Conservation (phyloP, 2,329 filamentous ascomycete genomes). For the Chaetomiaceae sp. region DNA sequence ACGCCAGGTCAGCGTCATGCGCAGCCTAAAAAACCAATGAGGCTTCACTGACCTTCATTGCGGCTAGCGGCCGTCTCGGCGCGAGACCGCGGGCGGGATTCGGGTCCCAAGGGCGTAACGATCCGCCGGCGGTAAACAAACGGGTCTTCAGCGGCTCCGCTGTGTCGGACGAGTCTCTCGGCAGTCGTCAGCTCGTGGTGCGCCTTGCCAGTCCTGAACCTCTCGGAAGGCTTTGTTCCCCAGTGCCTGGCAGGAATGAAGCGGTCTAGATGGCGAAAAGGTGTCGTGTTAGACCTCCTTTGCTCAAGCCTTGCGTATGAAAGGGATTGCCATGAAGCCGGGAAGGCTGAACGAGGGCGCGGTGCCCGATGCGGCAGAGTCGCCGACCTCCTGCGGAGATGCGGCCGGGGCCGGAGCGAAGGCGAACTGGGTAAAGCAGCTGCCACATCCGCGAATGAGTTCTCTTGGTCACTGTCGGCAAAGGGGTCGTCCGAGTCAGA, state of each 20-base stretch:
- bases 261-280: slow-evolving; percentile 40
- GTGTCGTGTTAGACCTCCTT: slow-evolving; percentile 26
- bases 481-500: slow-evolving; percentile 24
- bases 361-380: slow-evolving; percentile 16
- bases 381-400: slow-evolving; percentile 8
- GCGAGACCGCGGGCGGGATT: slow-evolving; percentile 26
- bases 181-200: slow-evolving; percentile 38
- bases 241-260: slow-evolving; percentile 46
- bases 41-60: slow-evolving; percentile 22
- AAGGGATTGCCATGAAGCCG: slow-evolving; percentile 11
- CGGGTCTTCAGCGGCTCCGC: slow-evolving; percentile 39
- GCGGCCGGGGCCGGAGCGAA: background rate
- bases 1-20: background rate
- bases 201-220: slow-evolving; percentile 44
- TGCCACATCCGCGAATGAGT: background rate
- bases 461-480: slow-evolving; percentile 8
- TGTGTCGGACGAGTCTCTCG: slow-evolving; percentile 44
- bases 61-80: slow-evolving; percentile 30
- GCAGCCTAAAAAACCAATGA: background rate
- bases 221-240: slow-evolving; percentile 37
- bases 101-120: slow-evolving; percentile 26
- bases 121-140: slow-evolving; percentile 37
- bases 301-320: slow-evolving; percentile 5
- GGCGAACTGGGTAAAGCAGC: background rate
- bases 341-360: slow-evolving; percentile 15